Conservation (phyloP, 2,329 filamentous ascomycete species). For the Lecanosticta acicola region DNA sequence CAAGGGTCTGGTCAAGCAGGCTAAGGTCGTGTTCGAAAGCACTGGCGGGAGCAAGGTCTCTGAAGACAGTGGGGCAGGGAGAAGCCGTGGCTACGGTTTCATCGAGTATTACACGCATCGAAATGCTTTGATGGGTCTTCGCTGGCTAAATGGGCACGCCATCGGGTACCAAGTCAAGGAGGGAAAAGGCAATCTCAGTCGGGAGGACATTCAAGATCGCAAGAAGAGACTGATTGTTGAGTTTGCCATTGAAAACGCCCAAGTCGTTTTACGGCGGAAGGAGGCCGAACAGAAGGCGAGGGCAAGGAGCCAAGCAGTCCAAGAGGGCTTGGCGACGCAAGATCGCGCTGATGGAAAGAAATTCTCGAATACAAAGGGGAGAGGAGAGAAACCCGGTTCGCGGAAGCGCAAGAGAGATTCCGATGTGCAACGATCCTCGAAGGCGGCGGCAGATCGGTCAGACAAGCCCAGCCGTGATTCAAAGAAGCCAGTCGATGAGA, state of each 20-base stretch:
- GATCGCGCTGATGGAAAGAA: conserved; percentile 10
- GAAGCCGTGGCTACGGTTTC: conserved; percentile 91
- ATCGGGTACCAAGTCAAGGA: conserved; percentile 47
- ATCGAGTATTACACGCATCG: conserved; percentile 94
- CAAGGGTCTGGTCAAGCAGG: conserved; percentile 83
- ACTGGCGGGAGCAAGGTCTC: conserved; percentile 76
- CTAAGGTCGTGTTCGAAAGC: conserved; percentile 91
- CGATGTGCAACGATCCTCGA: conserved; percentile 17
- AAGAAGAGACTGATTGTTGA: conserved; percentile 90
- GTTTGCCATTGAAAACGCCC: conserved; percentile 96
- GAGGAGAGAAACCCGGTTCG: conserved; percentile 23
- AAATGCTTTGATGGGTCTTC: conserved; percentile 87
- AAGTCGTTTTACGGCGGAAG: conserved; percentile 77
- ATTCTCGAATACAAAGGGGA: conserved; percentile 13
- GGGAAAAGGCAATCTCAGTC: conserved; percentile 33
- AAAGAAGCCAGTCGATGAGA: conserved; percentile 41
- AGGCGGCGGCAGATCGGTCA: conserved; percentile 8
- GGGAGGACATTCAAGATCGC: conserved; percentile 58
- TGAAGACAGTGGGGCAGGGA: conserved; percentile 70
- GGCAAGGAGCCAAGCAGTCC: conserved; percentile 36
- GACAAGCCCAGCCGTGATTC: conserved; percentile 30
- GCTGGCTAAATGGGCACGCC: conserved; percentile 81
- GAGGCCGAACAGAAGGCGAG: conserved; percentile 56
- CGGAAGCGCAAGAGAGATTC: conserved; percentile 38
- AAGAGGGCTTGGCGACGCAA: conserved; percentile 13